phyloP scores from a whole-genome alignment of 139 green algal species.

The Zygnema circumcarinatum region DNA sequence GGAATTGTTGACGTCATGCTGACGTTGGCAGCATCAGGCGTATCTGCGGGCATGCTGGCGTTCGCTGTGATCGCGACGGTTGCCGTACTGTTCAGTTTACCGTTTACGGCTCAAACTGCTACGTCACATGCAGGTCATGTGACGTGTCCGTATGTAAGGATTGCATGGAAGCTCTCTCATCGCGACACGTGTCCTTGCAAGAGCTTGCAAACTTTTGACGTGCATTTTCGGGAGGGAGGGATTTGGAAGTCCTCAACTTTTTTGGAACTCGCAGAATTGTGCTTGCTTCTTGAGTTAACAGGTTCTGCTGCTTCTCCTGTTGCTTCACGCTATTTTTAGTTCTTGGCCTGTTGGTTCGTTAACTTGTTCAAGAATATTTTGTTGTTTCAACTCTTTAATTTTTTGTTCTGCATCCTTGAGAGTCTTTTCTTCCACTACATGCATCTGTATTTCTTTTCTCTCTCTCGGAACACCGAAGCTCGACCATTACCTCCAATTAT shows the following conservation, averaged over 20 bases:
- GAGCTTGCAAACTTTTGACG: neutral
- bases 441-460: neutral
- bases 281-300: too few relatives aligned
- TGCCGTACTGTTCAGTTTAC: too few relatives aligned
- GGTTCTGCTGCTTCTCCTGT: neutral
- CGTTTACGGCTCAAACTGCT: too few relatives aligned
- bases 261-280: neutral
- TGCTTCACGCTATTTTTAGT: neutral
- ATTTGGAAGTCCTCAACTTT: neutral
- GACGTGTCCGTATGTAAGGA: too few relatives aligned
- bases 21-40: too few relatives aligned
- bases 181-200: too few relatives aligned
- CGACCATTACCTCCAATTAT: neutral
- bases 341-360: neutral
- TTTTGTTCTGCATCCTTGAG: neutral
- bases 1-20: too few relatives aligned
- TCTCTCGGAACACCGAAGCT: too few relatives aligned
- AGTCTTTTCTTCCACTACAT: neutral
- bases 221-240: neutral
- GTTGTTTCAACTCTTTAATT: neutral
- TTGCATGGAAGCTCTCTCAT: too few relatives aligned
- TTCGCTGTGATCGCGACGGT: too few relatives aligned
- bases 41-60: too few relatives aligned
- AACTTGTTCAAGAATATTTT: neutral
- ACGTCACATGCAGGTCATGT: too few relatives aligned